phyloP scores from a whole-genome alignment of 148 eudicot genomes.

The Spergularia bocconei region DNA sequence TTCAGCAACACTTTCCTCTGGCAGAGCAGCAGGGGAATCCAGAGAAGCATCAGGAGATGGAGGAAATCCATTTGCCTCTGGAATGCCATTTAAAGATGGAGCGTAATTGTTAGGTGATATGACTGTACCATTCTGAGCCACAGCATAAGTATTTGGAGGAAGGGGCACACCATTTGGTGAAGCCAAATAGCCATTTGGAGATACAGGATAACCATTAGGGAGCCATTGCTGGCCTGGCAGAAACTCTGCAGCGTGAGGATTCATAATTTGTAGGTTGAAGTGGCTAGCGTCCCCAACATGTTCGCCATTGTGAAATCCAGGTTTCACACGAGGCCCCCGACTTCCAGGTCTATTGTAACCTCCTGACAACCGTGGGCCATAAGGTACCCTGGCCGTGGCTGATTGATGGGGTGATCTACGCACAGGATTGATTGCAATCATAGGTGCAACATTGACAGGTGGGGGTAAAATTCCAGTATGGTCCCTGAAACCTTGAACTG shows the following conservation, averaged over 20 bases:
- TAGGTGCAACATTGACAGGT: conserved; percentile 71
- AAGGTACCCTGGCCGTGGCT: conserved; percentile 89
- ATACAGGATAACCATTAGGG: conserved; percentile 43
- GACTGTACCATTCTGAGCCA: conserved; percentile 32
- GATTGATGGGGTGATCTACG: conserved; percentile 96
- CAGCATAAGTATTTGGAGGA: conserved; percentile 43
- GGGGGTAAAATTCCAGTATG: conserved; percentile 80
- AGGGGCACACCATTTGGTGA: conserved; percentile 32
- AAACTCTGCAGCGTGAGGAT: conserved; percentile 91
- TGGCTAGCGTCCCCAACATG: conserved; percentile 46
- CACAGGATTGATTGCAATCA: conserved; percentile 58
- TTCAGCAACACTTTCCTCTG: conserved; percentile 38
- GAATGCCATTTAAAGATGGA: conserved; percentile 32
- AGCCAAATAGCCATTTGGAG: conserved; percentile 39
- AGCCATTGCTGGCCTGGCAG: conserved; percentile 80
- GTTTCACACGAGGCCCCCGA: conserved; percentile 57
- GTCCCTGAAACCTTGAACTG: conserved; percentile 58
- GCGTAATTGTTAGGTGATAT: conserved; percentile 33
- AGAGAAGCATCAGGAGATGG: conserved; percentile 33
- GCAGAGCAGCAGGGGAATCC: conserved; percentile 36
- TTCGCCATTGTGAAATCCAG: conserved; percentile 56
- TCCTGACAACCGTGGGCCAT: conserved; percentile 86
- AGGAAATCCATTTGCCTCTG: conserved; percentile 33
- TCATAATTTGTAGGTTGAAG: conserved; percentile 66
- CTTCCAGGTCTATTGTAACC: conserved; percentile 65